These are phyloP conservation scores for Paspalum notatum DNA, from an alignment of 176 grass and related monocot genomes.

Conservation along the genomic window DNA sequence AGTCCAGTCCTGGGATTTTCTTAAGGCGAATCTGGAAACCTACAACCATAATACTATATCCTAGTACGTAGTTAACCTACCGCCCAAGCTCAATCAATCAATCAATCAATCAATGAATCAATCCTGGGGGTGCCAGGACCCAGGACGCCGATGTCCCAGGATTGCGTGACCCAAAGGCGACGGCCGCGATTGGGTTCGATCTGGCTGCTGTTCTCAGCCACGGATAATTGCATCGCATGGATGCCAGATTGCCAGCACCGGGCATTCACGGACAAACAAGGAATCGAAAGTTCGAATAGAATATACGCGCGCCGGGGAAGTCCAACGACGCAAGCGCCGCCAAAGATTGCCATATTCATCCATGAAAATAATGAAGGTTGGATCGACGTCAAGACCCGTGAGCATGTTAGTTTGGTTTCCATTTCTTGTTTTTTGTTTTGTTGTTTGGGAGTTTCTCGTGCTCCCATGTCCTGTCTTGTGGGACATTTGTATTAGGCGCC, in stretches of 20 bases:
- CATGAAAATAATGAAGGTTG: no score
- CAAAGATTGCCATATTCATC: no score
- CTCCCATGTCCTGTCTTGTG: no score
- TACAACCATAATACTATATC: not conserved
- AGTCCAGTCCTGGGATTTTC: not conserved
- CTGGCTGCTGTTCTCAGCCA: not conserved
- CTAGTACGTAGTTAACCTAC: not conserved
- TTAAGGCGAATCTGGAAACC: not conserved
- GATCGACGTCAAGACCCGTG: no score
- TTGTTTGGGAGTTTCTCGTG: no score
- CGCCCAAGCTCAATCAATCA: not conserved
- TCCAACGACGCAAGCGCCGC: no score
- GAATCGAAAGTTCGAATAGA: not conserved
- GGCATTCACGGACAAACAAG: not conserved
- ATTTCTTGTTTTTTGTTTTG: no score
- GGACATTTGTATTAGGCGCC: no score
- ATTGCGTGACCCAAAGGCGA: not conserved
- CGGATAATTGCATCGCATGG: not conserved
- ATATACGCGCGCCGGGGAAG: not conserved
- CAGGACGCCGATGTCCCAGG: no score
- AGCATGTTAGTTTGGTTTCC: no score
- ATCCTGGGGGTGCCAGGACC: not conserved
- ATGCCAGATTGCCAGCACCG: not conserved
- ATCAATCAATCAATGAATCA: not conserved
- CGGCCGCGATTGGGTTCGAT: not conserved